Evolutionary conservation across 371 early-diverging fungal species (phyloP).

Genomic region (Circinella umbellata): DNA sequence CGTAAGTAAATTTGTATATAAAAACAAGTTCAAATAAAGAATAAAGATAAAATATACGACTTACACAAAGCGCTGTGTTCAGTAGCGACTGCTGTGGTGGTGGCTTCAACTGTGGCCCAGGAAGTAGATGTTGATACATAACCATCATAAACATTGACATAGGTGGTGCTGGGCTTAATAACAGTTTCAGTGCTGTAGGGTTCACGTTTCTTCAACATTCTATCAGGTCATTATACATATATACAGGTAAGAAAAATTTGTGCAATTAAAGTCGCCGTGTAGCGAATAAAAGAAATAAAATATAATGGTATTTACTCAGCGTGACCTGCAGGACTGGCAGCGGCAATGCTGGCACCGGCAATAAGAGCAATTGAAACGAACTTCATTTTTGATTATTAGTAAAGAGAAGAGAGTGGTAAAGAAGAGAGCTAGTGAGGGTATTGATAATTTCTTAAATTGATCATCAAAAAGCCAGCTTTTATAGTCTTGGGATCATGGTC

Average conservation of each 20-base stretch:
- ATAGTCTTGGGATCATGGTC: neutral
- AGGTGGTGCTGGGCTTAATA: neutral
- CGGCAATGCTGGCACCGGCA: neutral
- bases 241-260: too few relatives aligned
- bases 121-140: neutral
- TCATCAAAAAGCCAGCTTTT: neutral
- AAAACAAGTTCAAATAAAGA: too few relatives aligned
- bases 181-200: neutral
- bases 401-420: neutral
- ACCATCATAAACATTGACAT: neutral
- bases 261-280: too few relatives aligned
- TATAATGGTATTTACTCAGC: neutral
- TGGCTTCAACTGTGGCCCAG: neutral
- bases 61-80: constrained; percentile 2
- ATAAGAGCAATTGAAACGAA: constrained; percentile 3
- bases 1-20: too few relatives aligned
- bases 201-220: constrained; percentile 12
- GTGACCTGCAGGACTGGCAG: constrained; percentile 2
- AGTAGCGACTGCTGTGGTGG: neutral
- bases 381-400: constrained; percentile 4
- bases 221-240: neutral
- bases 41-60: neutral
- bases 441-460: neutral
- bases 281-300: neutral
- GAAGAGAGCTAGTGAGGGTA: neutral